These are phyloP conservation scores for Podila epigama DNA, from an alignment of 192 early-diverging fungal genomes.

Conservation along the genomic window DNA sequence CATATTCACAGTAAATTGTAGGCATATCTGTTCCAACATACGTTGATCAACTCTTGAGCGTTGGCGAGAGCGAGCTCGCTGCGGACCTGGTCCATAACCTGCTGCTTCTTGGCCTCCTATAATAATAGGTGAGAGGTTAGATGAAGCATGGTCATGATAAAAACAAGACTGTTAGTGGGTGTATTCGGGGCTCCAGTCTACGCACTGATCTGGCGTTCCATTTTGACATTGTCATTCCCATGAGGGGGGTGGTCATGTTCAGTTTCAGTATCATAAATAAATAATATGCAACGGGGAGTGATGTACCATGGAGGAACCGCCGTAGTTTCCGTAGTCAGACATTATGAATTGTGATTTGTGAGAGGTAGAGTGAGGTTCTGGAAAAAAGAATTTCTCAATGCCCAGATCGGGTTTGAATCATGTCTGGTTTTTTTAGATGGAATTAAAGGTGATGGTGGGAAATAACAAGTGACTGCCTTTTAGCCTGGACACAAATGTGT, in stretches of 20 bases:
- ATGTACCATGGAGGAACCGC: conserved; percentile 45
- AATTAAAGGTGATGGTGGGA: too few relatives aligned
- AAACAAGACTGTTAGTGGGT: background rate
- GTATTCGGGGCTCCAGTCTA: background rate
- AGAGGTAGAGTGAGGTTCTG: background rate
- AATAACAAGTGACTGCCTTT: too few relatives aligned
- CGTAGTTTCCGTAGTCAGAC: conserved; percentile 51
- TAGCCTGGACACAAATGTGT: too few relatives aligned
- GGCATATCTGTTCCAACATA: conserved; percentile 35
- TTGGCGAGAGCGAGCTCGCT: conserved; percentile 82
- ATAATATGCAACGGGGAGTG: too few relatives aligned
- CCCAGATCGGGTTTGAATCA: background rate
- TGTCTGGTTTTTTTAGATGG: too few relatives aligned
- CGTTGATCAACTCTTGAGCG: conserved; percentile 82
- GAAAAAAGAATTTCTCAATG: background rate
- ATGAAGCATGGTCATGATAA: background rate
- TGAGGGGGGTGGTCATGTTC: too few relatives aligned
- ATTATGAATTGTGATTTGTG: conserved; percentile 27
- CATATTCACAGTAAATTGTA: background rate
- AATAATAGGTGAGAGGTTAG: background rate
- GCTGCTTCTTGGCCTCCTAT: conserved; percentile 67
- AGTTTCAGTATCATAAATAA: too few relatives aligned
- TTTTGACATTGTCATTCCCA: background rate
- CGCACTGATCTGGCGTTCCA: background rate
- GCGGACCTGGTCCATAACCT: conserved; percentile 80